Percentiles rank a stretch among this genome's conserved stretches.
These are phyloP conservation scores for Leishmania tarentolae DNA, from an alignment of 208 protist species.

Conservation along the genomic window DNA sequence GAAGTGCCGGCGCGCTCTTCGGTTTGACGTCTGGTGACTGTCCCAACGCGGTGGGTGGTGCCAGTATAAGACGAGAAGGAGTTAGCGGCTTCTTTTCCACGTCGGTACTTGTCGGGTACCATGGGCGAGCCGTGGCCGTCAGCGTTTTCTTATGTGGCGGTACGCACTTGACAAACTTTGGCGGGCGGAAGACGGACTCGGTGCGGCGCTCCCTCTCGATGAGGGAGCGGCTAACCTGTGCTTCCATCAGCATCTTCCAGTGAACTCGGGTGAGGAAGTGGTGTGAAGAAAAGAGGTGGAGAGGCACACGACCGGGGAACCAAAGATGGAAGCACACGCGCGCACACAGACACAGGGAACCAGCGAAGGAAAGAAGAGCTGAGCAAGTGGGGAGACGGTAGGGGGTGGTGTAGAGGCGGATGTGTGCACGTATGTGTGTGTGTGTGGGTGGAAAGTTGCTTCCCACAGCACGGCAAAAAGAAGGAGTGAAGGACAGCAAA, in stretches of 20 bases:
- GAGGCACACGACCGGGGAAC: no score
- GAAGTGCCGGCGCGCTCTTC: conserved; percentile 18
- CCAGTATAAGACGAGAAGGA: conserved; percentile 33
- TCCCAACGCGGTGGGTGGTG: conserved; percentile 64
- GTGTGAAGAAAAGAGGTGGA: background rate
- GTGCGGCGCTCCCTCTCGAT: conserved; percentile 61
- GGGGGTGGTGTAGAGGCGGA: background rate
- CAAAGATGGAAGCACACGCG: background rate
- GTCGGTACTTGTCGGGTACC: conserved; percentile 38
- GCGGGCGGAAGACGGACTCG: conserved; percentile 72
- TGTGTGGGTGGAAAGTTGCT: background rate
- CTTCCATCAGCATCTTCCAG: conserved; percentile 38
- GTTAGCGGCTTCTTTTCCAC: conserved; percentile 23
- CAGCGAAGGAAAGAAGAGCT: background rate
- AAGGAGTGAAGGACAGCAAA: background rate
- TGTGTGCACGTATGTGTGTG: background rate
- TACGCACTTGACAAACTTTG: conserved; percentile 40
- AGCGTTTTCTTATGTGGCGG: conserved; percentile 50
- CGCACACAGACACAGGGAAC: background rate
- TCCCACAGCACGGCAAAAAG: background rate
- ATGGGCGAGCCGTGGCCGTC: conserved; percentile 57
- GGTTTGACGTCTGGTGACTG: conserved; percentile 46
- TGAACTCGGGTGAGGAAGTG: background rate
- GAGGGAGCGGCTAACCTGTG: conserved; percentile 42
- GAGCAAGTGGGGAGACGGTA: background rate